These are phyloP conservation scores for Silene uniflora DNA, from an alignment of 148 eudicot genomes.

Conservation along the genomic window DNA sequence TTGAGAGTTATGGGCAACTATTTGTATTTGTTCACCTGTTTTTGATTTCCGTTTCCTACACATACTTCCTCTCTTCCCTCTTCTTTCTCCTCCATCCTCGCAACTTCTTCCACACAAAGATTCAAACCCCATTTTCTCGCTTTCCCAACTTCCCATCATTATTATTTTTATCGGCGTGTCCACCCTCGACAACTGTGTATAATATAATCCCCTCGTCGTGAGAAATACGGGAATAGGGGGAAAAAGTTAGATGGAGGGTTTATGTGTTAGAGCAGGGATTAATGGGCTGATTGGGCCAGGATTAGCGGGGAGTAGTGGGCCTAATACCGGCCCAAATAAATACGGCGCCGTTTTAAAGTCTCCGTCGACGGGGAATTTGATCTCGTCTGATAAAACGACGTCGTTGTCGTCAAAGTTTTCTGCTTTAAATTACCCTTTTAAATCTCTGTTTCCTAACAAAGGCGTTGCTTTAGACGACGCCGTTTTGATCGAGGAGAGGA, in stretches of 20 bases:
- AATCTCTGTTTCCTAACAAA: conserved; percentile 46
- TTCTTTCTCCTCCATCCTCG: no score
- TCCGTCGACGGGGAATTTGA: conserved; percentile 9
- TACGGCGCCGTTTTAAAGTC: conserved; percentile 9
- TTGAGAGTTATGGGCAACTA: no score
- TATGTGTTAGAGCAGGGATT: conserved; percentile 58
- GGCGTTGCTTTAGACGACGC: conserved; percentile 48
- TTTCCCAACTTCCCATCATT: no score
- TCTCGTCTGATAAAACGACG: conserved; percentile 29
- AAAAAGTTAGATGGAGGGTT: conserved; percentile 46
- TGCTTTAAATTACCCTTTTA: conserved; percentile 54
- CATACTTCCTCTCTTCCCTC: no score
- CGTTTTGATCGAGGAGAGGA: conserved; percentile 49
- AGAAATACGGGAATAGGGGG: no score
- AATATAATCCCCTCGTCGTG: no score
- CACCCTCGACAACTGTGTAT: neutral
- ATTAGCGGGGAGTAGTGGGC: conserved; percentile 29
- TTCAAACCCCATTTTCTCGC: no score
- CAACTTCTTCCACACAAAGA: no score
- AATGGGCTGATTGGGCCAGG: conserved; percentile 37
- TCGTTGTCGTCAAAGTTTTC: conserved; percentile 38
- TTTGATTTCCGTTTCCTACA: no score
- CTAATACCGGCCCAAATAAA: conserved; percentile 25
- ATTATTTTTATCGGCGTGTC: no score
- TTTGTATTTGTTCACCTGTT: no score